phyloP scores from a whole-genome alignment of 257 asterid species.

The Gentiana straminea region DNA sequence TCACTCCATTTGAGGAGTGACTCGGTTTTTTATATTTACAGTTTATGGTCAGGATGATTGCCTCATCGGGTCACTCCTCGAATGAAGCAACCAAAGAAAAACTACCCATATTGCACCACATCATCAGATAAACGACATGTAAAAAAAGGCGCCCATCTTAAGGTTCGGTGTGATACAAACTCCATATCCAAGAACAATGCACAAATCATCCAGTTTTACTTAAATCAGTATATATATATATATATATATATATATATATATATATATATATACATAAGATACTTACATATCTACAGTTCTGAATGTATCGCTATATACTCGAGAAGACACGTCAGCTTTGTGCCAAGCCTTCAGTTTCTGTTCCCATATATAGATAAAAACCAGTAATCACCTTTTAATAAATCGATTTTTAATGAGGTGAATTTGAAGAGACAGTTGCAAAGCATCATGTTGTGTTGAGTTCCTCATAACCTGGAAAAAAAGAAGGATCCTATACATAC shows the following conservation, averaged over 20 bases:
- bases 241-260: no score
- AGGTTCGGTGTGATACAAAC: no score
- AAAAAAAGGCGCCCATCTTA: no score
- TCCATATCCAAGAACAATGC: not conserved
- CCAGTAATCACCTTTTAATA: constrained; percentile 17
- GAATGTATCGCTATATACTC: constrained; percentile 20
- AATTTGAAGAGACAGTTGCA: constrained; percentile 15
- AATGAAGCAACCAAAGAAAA: no score
- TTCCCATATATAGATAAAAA: constrained; percentile 24
- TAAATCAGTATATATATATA: not conserved
- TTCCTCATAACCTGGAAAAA: constrained; percentile 12
- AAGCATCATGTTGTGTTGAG: constrained; percentile 14
- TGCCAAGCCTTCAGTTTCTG: constrained; percentile 37
- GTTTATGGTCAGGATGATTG: no score
- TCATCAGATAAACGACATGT: no score
- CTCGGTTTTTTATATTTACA: no score
- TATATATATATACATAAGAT: not conserved
- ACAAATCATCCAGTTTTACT: not conserved
- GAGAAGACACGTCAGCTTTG: constrained; percentile 10
- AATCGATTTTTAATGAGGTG: constrained; percentile 17
- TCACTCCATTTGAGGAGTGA: no score
- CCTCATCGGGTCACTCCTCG: no score
- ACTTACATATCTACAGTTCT: constrained; percentile 25
- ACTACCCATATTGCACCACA: no score
- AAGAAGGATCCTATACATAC: constrained; percentile 20